Percentiles rank a stretch among this genome's conserved stretches.
These are phyloP conservation scores for Rhizopus sp. DNA, from an alignment of 371 early-diverging fungal genomes.

Conservation along the genomic window DNA sequence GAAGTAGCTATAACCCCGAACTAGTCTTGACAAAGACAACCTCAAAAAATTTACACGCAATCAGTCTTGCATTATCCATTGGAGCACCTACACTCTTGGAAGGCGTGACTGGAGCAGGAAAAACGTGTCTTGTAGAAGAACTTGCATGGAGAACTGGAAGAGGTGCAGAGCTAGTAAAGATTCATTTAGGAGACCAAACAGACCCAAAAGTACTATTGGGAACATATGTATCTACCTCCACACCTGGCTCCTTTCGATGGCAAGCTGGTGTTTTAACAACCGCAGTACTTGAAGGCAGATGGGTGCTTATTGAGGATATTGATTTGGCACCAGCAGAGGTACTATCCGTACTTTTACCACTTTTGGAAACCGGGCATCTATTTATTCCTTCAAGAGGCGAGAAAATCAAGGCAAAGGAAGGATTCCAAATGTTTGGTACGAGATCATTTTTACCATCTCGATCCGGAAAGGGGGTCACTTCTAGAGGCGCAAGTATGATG, in stretches of 20 bases:
- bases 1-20: conserved; percentile 32
- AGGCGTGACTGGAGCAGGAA: conserved; percentile 95
- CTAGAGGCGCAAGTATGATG: conserved; percentile 57
- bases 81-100: conserved; percentile 90
- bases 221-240: conserved; percentile 92
- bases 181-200: conserved; percentile 99
- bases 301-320: conserved; percentile 99
- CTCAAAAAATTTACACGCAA: conserved; percentile 67
- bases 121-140: conserved; percentile 92
- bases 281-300: conserved; percentile 94
- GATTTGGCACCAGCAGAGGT: conserved; percentile 98
- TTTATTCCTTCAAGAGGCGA: conserved; percentile 97
- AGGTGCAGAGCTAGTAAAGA: conserved; percentile 81
- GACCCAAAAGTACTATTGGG: conserved; percentile 97
- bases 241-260: conserved; percentile 94
- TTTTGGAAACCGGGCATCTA: conserved; percentile 92
- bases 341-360: conserved; percentile 90
- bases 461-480: conserved; percentile 44
- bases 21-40: conserved; percentile 80
- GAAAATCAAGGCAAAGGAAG: conserved; percentile 84
- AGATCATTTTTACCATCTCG: conserved; percentile 59
- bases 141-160: conserved; percentile 79
- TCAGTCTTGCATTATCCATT: conserved; percentile 84
- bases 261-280: conserved; percentile 95
- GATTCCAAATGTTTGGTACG: conserved; percentile 98